Conservation (phyloP, 2,329 filamentous ascomycete genomes). For the Sarocladiaceae sp. region DNA sequence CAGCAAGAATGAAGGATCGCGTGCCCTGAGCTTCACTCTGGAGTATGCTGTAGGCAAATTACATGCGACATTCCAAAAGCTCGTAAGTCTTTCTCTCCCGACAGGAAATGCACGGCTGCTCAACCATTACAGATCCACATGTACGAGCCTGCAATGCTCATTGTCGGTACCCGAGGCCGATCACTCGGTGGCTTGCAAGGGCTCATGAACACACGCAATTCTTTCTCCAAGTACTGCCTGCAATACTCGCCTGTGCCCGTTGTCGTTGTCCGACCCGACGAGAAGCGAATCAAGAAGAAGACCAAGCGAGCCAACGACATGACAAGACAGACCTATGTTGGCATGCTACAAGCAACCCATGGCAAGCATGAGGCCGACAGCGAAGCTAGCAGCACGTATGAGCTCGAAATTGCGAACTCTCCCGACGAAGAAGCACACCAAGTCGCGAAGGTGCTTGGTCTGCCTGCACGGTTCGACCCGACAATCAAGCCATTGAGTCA, state of each 20-base stretch:
- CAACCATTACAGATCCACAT: slow-evolving; percentile 67
- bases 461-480: slow-evolving; percentile 60
- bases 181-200: slow-evolving; percentile 84
- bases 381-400: slow-evolving; percentile 47
- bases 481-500: slow-evolving; percentile 54
- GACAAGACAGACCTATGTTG: slow-evolving; percentile 68
- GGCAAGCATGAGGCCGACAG: slow-evolving; percentile 56
- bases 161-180: slow-evolving; percentile 83
- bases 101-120: neutral
- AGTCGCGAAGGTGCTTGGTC: slow-evolving; percentile 58
- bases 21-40: slow-evolving; percentile 78
- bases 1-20: slow-evolving; percentile 71
- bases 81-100: slow-evolving; percentile 52
- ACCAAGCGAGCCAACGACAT: slow-evolving; percentile 77
- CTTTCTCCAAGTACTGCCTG: slow-evolving; percentile 90
- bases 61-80: slow-evolving; percentile 83
- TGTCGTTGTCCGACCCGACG: slow-evolving; percentile 82
- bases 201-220: slow-evolving; percentile 71
- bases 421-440: slow-evolving; percentile 61
- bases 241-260: slow-evolving; percentile 92
- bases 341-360: slow-evolving; percentile 64
- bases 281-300: slow-evolving; percentile 87
- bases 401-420: slow-evolving; percentile 50
- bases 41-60: slow-evolving; percentile 89
- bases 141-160: slow-evolving; percentile 85